phyloP scores from a whole-genome alignment of 2,329 filamentous ascomycete species.

The Mycogone perniciosa region DNA sequence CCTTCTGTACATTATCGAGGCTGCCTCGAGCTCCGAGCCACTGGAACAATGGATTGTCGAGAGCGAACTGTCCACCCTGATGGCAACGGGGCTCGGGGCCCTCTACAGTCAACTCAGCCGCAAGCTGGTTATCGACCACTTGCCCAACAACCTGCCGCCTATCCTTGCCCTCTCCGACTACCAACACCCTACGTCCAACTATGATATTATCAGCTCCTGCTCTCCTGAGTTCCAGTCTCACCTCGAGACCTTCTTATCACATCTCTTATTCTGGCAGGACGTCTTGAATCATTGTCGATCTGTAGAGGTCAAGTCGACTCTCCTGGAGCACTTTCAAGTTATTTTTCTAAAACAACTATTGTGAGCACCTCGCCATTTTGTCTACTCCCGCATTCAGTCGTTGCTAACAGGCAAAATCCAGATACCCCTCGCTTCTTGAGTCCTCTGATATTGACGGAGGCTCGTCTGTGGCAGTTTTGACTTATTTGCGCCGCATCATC shows the following conservation, averaged over 20 bases:
- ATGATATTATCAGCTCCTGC: conserved; percentile 68
- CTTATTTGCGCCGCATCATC: conserved; percentile 83
- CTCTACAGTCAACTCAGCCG: conserved; percentile 60
- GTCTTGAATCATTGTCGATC: conserved; percentile 93
- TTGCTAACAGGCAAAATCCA: conserved; percentile 29
- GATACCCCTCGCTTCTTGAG: conserved; percentile 90
- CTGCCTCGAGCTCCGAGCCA: conserved; percentile 72
- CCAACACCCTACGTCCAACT: conserved; percentile 60
- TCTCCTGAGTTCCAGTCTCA: conserved; percentile 74
- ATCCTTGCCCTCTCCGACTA: conserved; percentile 89
- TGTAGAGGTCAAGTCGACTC: conserved; percentile 81
- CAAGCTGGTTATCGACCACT: conserved; percentile 75
- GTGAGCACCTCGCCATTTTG: conserved; percentile 42
- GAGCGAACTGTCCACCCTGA: conserved; percentile 90
- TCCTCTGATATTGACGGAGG: conserved; percentile 96
- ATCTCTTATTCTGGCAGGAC: conserved; percentile 96
- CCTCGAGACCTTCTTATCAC: conserved; percentile 87
- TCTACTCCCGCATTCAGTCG: neutral
- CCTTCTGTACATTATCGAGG: conserved; percentile 90
- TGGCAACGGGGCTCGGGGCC: conserved; percentile 91
- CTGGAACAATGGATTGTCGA: conserved; percentile 96
- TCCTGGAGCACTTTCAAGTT: conserved; percentile 95
- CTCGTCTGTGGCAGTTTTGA: conserved; percentile 91
- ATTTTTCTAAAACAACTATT: conserved; percentile 91
- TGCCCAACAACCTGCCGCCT: conserved; percentile 68